Evolutionary conservation across 2,329 filamentous ascomycete genomes (phyloP), one percentile per base, ranked within the genome.

Genomic region (Epicoccum nigrum): DNA sequence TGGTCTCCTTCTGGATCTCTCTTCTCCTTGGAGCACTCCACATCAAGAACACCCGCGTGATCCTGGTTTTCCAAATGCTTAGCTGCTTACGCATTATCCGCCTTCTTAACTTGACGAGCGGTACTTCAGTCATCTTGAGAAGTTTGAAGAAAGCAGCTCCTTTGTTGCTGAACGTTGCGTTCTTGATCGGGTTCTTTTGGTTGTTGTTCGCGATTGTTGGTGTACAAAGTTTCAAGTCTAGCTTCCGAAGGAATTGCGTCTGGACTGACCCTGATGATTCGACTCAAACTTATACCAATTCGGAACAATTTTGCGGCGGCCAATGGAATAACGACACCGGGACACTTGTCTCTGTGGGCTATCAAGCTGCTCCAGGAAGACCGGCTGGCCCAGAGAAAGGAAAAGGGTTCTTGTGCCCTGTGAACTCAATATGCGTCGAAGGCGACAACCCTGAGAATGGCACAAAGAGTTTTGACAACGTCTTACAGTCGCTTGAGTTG

Each of bases 181-280:
- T 99, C 69, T 79, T 99, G 17, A 92, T 99, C 60, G 84, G 89
- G 12, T 99, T 99, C 76, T 99, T 99, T 75, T 99, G 94, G 94
- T 82, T 99, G 33, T 77, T 97, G 9, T 99, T 99, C 76, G 94
- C 92, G 30, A 97, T 99, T 56, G 87, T 99, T 51, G 95, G 94
- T 5, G 89, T 99, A 17, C 95, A 99, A 71, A 96, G 90, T 74
- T 99, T 99, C 73, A 81, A 81, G 54, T 79, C 78, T 35, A 81
- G 79, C 59, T 65, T 80, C 12, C 69, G 77, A 33, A 73, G 79
- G 30, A 76, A 71, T 12, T 81, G 79, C 51, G 76, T 79, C 11
- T 79, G 76, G 76, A 60, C 86, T 76, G 66, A 78, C 73, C 58
- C 86, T 79, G 65, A 66, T 8, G 72, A 71, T 40, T 9, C 27